Conservation (phyloP, 768 basidiomycete species). For the Mycena vulgaris region DNA sequence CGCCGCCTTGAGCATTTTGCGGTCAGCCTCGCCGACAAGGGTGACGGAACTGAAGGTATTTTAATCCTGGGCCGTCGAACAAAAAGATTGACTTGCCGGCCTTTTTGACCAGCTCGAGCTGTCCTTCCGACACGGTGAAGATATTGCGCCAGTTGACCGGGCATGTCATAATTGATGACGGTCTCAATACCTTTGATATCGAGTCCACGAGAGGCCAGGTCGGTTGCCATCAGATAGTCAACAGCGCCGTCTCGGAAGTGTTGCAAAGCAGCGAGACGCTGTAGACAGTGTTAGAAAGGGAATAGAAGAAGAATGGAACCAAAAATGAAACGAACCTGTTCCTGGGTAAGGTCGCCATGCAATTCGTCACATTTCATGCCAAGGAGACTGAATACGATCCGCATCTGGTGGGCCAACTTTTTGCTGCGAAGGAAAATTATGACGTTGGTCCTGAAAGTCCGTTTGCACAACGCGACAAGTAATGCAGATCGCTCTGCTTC, state of each 20-base stretch:
- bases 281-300: constrained; percentile 25
- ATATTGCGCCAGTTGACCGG: constrained; percentile 91
- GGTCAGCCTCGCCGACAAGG: constrained; percentile 94
- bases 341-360: constrained; percentile 96
- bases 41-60: constrained; percentile 82
- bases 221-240: constrained; percentile 97
- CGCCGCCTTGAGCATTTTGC: constrained; percentile 96
- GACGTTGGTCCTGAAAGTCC: constrained; percentile 86
- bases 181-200: constrained; percentile 99
- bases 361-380: constrained; percentile 93
- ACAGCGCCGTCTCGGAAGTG: constrained; percentile 89
- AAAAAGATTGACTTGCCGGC: constrained; percentile 75
- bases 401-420: constrained; percentile 97
- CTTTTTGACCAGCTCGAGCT: constrained; percentile 93
- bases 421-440: constrained; percentile 98
- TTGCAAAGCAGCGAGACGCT: constrained; percentile 91
- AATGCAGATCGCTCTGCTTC: constrained; percentile 84
- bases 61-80: constrained; percentile 13
- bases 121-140: constrained; percentile 98
- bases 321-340: constrained; percentile 74
- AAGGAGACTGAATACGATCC: constrained; percentile 91
- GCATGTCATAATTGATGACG: constrained; percentile 99
- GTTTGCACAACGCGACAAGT: constrained; percentile 87
- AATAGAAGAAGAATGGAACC: constrained; percentile 5
- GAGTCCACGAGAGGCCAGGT: constrained; percentile 94